These are phyloP conservation scores for Peltaster fructicola DNA, from an alignment of 2,329 filamentous ascomycete genomes.

Conservation along the genomic window DNA sequence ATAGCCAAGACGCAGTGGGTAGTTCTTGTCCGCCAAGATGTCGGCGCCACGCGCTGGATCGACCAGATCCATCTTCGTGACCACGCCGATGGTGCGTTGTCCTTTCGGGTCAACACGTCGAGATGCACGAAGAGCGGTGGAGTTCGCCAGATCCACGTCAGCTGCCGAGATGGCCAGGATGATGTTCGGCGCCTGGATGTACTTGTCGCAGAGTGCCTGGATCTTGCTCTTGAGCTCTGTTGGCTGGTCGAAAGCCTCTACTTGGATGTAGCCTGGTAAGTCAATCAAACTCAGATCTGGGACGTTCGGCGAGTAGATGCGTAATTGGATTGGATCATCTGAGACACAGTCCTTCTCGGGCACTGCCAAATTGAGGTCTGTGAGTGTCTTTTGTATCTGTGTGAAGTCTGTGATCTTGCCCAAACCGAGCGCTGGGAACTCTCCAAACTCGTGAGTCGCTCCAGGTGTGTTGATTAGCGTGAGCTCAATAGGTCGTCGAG, in stretches of 20 bases:
- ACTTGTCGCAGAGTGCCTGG: slow-evolving; percentile 89
- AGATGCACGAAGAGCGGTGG: slow-evolving; percentile 76
- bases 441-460: slow-evolving; percentile 74
- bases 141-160: slow-evolving; percentile 93
- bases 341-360: slow-evolving; percentile 82
- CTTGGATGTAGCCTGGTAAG: slow-evolving; percentile 92
- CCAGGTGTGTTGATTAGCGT: slow-evolving; percentile 91
- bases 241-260: slow-evolving; percentile 80
- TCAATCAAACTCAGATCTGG: slow-evolving; percentile 93
- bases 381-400: slow-evolving; percentile 81
- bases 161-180: slow-evolving; percentile 95
- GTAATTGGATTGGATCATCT: slow-evolving; percentile 89
- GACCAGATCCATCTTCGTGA: slow-evolving; percentile 97
- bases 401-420: slow-evolving; percentile 83
- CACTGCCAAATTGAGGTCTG: slow-evolving; percentile 85
- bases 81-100: slow-evolving; percentile 92
- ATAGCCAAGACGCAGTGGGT: slow-evolving; percentile 85
- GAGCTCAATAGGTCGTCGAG: slow-evolving; percentile 82
- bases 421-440: slow-evolving; percentile 82
- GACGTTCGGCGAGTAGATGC: slow-evolving; percentile 87
- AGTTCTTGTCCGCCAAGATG: slow-evolving; percentile 77
- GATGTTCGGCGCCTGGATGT: slow-evolving; percentile 89
- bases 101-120: slow-evolving; percentile 83
- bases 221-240: slow-evolving; percentile 89
- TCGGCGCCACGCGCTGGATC: slow-evolving; percentile 60